Conservation (phyloP, 202 grass and related monocot genomes). For the Saccharum hybrid region DNA sequence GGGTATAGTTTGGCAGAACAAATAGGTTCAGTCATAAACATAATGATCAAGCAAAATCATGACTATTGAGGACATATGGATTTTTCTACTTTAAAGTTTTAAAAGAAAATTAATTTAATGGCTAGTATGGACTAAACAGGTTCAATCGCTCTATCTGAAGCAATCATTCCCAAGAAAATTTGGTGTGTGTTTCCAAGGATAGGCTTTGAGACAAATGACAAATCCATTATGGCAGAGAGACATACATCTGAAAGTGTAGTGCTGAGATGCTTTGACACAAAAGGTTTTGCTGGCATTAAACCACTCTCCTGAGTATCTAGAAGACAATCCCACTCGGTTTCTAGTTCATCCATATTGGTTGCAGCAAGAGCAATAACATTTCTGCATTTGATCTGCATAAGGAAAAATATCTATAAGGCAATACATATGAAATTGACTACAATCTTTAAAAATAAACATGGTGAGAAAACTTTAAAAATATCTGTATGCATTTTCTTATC, state of each 20-base stretch:
- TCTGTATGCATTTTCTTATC: constrained; percentile 42
- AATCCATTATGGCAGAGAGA: constrained; percentile 34
- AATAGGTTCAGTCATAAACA: not conserved
- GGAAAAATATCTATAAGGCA: constrained; percentile 29
- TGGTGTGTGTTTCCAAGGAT: not conserved
- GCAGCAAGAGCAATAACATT: constrained; percentile 87
- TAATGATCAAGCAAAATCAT: constrained; percentile 16
- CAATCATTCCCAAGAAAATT: constrained; percentile 20
- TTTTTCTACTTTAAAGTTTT: constrained; percentile 39
- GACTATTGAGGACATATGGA: constrained; percentile 11
- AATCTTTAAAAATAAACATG: not conserved
- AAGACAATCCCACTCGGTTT: constrained; percentile 88
- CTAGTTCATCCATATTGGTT: constrained; percentile 84
- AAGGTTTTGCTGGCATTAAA: constrained; percentile 60
- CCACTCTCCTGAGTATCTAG: constrained; percentile 65
- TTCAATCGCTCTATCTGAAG: constrained; percentile 11
- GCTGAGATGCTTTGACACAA: constrained; percentile 70
- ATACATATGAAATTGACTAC: constrained; percentile 5
- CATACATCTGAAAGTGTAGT: constrained; percentile 79
- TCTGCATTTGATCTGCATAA: constrained; percentile 94
- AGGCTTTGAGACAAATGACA: constrained; percentile 32
- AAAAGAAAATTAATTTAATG: constrained; percentile 19
- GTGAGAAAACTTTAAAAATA: constrained; percentile 13
- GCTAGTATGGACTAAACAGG: not conserved
- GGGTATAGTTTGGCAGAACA: constrained; percentile 3